Base-by-base conservation (phyloP, 805 yeast species). In the Martiniozyma abietophila region DNA sequence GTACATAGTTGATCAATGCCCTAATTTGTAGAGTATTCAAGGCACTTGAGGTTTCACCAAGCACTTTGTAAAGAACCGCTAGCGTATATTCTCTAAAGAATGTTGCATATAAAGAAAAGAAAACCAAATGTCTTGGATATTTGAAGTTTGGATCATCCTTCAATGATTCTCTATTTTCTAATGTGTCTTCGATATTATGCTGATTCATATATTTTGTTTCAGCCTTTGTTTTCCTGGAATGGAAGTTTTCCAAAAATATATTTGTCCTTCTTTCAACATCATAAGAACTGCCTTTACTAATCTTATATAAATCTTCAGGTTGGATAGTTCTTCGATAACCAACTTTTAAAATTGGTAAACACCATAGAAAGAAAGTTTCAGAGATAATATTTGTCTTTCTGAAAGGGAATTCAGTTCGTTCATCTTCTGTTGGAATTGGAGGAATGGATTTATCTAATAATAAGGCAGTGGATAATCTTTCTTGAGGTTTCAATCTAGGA, bases 251-350 rank as follows among this genome's bases (percentile, higher is more conserved):
- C 23, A 53, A 47, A 34, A 74, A 73, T 8, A 34, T 42, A 2
- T 42, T 47, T 21, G 63, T 55, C 16, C 64, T 48, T 4, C 45
- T 47, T 20, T 71, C 69, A 25, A 71, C 67, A 28, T 64, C 58
- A 48, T 62, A 54, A 12, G 52, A 27, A 5, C 53, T 40, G 7
- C 53, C 61, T 4, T 53, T 54, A n/a, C 63, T 62, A 41, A 73
- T 54, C 36, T 53, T 55, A 46, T 53, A 80, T 41, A 81, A 53
- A 57, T 82, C 92, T 31, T 70, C 69, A 2, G 81, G 76, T 34
- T 71, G 74, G 31, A 82, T 59, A 0, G 85, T 77, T 47, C 94
- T 64, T 50, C 69, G 73, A 53, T 82, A 82, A 7, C 94, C 92
- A 6, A 69, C 68, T 16, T 58, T 56, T 62, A 83, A 55, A 20